Evolutionary conservation across 768 basidiomycete species (phyloP).

Genomic region (Dictyophora rubrovolvata): DNA sequence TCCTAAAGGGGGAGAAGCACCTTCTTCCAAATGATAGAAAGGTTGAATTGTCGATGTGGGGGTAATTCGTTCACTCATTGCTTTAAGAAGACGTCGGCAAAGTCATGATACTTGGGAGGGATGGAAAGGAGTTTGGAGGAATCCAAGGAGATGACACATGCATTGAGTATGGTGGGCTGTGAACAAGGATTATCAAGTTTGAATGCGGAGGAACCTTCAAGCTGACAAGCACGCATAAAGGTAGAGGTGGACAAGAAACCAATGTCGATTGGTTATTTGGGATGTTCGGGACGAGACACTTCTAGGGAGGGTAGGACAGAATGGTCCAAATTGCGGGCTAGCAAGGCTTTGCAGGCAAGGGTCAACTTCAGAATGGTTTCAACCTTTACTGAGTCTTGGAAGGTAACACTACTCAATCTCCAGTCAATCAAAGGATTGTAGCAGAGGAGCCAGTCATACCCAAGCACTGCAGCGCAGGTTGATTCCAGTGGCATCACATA

Average conservation of each 20-base stretch:
- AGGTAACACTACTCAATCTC: constrained; percentile 1
- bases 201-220: not conserved
- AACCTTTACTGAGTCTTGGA: not conserved
- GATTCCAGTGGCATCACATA: not conserved
- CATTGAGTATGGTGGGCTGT: not conserved
- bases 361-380: too few species aligned
- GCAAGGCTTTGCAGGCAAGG: too few species aligned
- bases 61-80: constrained; percentile 22
- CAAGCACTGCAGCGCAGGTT: constrained; percentile 8
- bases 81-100: constrained; percentile 20
- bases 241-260: constrained; percentile 8
- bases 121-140: constrained; percentile 5
- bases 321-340: not conserved
- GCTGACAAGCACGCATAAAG: not conserved
- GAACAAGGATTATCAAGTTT: not conserved
- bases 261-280: not conserved
- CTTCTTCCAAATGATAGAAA: constrained; percentile 26
- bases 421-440: constrained; percentile 19
- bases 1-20: constrained; percentile 17
- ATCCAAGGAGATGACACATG: not conserved
- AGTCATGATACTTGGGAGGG: constrained; percentile 22
- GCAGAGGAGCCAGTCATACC: constrained; percentile 12
- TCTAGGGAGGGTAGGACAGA: not conserved
- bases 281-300: not conserved
- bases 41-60: constrained; percentile 26